A percentile compares a stretch with the other conserved stretches of the same genome.
Conservation (phyloP, 139 green algal species). For the Chlorella sorokiniana region DNA sequence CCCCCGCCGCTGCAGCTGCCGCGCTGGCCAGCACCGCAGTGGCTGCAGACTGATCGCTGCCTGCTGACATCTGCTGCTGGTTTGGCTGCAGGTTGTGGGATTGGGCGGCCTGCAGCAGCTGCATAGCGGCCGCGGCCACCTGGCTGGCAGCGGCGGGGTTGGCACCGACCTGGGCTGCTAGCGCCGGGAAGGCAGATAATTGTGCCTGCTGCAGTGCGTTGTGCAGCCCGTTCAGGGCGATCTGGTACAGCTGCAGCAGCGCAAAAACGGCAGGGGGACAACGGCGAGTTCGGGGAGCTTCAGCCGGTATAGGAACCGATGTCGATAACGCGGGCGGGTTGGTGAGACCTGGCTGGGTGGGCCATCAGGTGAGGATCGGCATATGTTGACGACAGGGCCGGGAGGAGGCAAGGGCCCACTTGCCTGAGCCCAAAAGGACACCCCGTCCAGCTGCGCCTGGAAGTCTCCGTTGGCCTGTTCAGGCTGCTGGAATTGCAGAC, state of each 20-base stretch:
- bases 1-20: neutral
- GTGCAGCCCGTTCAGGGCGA: conserved; percentile 1
- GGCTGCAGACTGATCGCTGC: conserved; percentile 1
- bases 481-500: neutral
- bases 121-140: neutral
- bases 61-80: neutral
- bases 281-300: too few relatives aligned
- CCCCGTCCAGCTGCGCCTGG: neutral
- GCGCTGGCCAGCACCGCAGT: neutral
- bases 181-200: neutral
- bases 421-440: conserved; percentile 13
- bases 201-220: conserved; percentile 9
- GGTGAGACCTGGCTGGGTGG: neutral
- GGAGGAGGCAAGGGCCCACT: neutral
- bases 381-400: neutral
- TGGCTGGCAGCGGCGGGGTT: neutral
- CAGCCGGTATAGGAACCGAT: too few relatives aligned
- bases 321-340: too few relatives aligned
- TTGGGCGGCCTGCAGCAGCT: conserved; percentile 11
- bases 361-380: neutral
- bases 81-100: neutral
- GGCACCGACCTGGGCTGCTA: neutral
- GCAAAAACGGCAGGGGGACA: neutral
- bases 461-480: neutral
- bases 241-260: conserved; percentile 12